Evolutionary conservation across 257 asterid genomes (phyloP).

Genomic region (Rhazya stricta): DNA sequence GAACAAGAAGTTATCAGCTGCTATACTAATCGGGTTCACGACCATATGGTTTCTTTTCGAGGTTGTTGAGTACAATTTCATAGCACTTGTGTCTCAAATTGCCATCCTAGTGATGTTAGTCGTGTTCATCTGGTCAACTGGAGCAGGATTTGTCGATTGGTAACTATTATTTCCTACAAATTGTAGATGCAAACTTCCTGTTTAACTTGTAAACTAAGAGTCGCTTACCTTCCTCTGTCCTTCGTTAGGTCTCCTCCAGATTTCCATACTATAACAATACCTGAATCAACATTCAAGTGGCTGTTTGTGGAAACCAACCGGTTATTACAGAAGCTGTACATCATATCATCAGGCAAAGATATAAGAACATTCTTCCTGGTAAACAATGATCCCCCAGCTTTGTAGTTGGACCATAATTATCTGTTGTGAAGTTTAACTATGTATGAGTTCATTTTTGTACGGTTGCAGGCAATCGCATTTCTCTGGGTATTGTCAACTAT

Average conservation of each 20-base stretch:
- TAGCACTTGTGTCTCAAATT: constrained; percentile 52
- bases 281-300: constrained; percentile 67
- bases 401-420: background rate
- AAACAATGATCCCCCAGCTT: constrained; percentile 1
- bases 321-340: constrained; percentile 39
- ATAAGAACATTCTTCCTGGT: constrained; percentile 62
- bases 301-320: constrained; percentile 42
- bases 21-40: constrained; percentile 51
- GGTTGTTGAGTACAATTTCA: constrained; percentile 62
- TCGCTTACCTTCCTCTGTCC: background rate
- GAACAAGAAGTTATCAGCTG: constrained; percentile 63
- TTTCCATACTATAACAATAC: constrained; percentile 38
- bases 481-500: constrained; percentile 64
- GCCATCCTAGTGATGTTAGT: constrained; percentile 46
- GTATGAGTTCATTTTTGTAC: background rate
- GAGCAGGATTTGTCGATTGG: constrained; percentile 54
- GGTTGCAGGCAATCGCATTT: constrained; percentile 50
- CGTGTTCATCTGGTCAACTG: constrained; percentile 63
- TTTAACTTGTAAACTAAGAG: background rate
- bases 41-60: constrained; percentile 69
- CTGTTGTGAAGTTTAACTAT: background rate
- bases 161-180: constrained; percentile 14
- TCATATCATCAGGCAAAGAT: constrained; percentile 74
- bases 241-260: constrained; percentile 60
- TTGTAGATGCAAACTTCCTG: background rate